These are phyloP conservation scores for Senna siamea DNA, from an alignment of 306 rosid genomes.

Conservation along the genomic window DNA sequence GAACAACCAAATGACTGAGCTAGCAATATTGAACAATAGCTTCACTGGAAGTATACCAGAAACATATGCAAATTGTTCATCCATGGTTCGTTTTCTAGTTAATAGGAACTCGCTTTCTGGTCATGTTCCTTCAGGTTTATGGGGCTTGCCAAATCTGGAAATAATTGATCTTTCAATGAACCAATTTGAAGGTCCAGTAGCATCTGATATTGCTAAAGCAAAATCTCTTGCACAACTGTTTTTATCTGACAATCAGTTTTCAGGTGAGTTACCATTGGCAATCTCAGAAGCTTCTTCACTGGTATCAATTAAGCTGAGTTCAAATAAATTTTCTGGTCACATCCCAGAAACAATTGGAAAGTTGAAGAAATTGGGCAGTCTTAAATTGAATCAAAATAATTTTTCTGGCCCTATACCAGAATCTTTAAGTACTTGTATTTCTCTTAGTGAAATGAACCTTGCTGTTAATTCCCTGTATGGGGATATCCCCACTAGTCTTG, in stretches of 20 bases:
- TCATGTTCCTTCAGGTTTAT: constrained; percentile 55
- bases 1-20: constrained; percentile 43
- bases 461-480: constrained; percentile 54
- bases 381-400: constrained; percentile 49
- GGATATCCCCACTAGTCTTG: constrained; percentile 53
- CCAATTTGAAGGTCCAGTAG: constrained; percentile 60
- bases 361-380: constrained; percentile 48
- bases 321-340: constrained; percentile 53
- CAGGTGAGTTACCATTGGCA: constrained; percentile 52
- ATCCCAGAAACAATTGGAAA: constrained; percentile 59
- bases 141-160: constrained; percentile 54
- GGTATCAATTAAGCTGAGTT: constrained; percentile 41
- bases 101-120: constrained; percentile 63
- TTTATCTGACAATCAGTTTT: constrained; percentile 50
- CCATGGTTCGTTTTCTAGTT: constrained; percentile 51
- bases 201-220: constrained; percentile 56
- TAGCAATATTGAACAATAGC: constrained; percentile 56
- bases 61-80: constrained; percentile 47
- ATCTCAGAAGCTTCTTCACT: constrained; percentile 55
- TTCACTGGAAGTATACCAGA: constrained; percentile 66
- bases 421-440: constrained; percentile 57
- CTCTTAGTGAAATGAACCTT: constrained; percentile 52
- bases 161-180: constrained; percentile 60
- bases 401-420: constrained; percentile 59
- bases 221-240: constrained; percentile 51